Evolutionary conservation across 768 basidiomycete species (phyloP).

Genomic region (Boletus sp.): DNA sequence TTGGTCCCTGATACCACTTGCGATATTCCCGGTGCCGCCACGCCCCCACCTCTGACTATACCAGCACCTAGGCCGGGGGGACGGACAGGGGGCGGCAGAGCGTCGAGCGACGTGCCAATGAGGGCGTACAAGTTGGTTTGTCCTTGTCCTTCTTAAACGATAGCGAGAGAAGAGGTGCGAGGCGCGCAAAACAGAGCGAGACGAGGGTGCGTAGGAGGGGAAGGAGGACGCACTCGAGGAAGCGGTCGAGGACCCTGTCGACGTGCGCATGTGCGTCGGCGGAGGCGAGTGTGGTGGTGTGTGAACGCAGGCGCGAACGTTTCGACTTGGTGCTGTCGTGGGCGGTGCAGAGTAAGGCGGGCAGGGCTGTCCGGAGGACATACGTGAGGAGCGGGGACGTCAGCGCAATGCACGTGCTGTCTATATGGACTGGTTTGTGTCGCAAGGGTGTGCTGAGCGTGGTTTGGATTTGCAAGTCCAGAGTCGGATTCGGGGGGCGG

Average conservation of each 20-base stretch:
- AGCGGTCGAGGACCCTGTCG: constrained; percentile 13
- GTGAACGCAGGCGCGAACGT: constrained; percentile 4
- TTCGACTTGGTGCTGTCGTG: constrained; percentile 12
- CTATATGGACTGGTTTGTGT: constrained; percentile 9
- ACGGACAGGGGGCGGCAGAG: constrained; percentile 4
- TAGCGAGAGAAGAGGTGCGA: constrained; percentile 8
- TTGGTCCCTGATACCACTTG: constrained; percentile 15
- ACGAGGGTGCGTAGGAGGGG: constrained; percentile 18
- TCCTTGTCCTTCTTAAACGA: constrained; percentile 6
- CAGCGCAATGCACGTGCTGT: constrained; percentile 20
- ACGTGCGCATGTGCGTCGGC: background rate
- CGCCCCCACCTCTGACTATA: too few relatives aligned
- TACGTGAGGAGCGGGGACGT: constrained; percentile 20
- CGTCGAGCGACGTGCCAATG: constrained; percentile 17
- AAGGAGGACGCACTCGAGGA: constrained; percentile 22
- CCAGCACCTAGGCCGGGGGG: background rate
- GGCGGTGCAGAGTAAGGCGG: constrained; percentile 6
- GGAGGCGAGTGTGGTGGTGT: background rate
- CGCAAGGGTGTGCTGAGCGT: background rate
- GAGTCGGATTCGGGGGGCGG: too few relatives aligned
- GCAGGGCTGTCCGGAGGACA: constrained; percentile 8
- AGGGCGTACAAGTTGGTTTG: constrained; percentile 24
- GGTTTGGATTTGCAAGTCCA: background rate
- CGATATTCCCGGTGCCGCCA: background rate
- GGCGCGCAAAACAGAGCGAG: constrained; percentile 19